These are phyloP conservation scores for Termitomyces sp. DNA, from an alignment of 768 basidiomycete species.

Conservation along the genomic window DNA sequence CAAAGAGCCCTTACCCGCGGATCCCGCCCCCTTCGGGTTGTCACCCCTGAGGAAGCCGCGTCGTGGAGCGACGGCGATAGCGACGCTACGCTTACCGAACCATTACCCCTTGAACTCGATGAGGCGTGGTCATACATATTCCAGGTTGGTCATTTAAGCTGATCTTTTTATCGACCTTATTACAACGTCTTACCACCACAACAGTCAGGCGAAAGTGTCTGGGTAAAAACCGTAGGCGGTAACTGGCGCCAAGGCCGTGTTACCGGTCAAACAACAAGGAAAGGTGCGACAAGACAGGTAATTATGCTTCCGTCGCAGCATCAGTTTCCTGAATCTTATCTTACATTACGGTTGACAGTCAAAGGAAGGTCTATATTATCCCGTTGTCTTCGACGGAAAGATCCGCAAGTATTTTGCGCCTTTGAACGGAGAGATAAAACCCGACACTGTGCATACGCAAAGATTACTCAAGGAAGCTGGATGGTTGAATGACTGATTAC, in stretches of 20 bases:
- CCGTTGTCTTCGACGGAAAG: constrained; percentile 42
- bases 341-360: constrained; percentile 16
- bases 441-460: constrained; percentile 43
- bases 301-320: constrained; percentile 9
- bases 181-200: not conserved
- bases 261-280: constrained; percentile 36
- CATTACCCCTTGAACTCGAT: constrained; percentile 36
- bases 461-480: constrained; percentile 43
- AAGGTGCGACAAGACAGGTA: constrained; percentile 44
- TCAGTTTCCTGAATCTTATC: not conserved
- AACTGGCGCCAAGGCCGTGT: constrained; percentile 50
- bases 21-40: constrained; percentile 20
- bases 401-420: constrained; percentile 60
- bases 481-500: constrained; percentile 28
- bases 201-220: constrained; percentile 37
- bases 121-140: constrained; percentile 52
- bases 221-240: constrained; percentile 46
- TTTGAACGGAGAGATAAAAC: constrained; percentile 63
- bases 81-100: constrained; percentile 24
- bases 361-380: constrained; percentile 50
- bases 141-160: constrained; percentile 29
- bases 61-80: constrained; percentile 31
- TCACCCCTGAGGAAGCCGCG: constrained; percentile 29
- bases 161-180: not conserved
- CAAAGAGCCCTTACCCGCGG: constrained; percentile 9